These are phyloP conservation scores for Austroboletus novae-zelandiae DNA, from an alignment of 1,284 basidiomycete genomes.

Conservation along the genomic window DNA sequence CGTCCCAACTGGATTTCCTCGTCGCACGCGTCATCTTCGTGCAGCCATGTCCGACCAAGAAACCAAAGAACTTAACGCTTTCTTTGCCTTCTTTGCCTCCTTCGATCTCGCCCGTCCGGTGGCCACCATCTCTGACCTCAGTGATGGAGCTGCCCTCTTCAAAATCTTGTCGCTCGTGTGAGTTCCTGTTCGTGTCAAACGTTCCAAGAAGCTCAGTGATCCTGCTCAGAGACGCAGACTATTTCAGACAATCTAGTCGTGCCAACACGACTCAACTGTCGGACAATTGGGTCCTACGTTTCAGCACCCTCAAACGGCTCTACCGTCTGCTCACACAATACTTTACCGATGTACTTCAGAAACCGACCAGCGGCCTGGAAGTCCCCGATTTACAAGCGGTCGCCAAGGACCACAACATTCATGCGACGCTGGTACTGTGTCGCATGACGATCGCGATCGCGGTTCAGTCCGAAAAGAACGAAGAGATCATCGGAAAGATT, in stretches of 20 bases:
- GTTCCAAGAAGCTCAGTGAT: constrained; percentile 10
- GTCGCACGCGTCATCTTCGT: constrained; percentile 1
- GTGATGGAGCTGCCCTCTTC: constrained; percentile 71
- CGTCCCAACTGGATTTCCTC: not conserved
- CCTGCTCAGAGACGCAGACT: constrained; percentile 66
- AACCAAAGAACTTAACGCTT: constrained; percentile 69
- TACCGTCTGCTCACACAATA: constrained; percentile 88
- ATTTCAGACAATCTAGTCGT: constrained; percentile 66
- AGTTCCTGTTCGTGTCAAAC: constrained; percentile 26
- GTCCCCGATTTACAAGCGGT: constrained; percentile 81
- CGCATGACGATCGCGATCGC: constrained; percentile 89
- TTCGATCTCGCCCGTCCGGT: constrained; percentile 66
- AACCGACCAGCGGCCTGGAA: constrained; percentile 68
- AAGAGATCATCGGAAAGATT: constrained; percentile 81
- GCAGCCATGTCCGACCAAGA: constrained; percentile 45
- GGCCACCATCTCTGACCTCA: constrained; percentile 61
- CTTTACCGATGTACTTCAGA: constrained; percentile 75
- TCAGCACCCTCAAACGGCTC: constrained; percentile 78
- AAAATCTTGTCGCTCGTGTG: constrained; percentile 73
- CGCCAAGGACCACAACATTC: constrained; percentile 68
- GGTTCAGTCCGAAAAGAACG: constrained; percentile 85
- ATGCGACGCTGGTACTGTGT: constrained; percentile 74
- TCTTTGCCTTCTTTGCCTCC: constrained; percentile 74
- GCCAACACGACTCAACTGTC: constrained; percentile 56
- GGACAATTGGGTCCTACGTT: constrained; percentile 90